Base-by-base conservation (phyloP, 179 eudicot species). In the Spergularia azorica region DNA sequence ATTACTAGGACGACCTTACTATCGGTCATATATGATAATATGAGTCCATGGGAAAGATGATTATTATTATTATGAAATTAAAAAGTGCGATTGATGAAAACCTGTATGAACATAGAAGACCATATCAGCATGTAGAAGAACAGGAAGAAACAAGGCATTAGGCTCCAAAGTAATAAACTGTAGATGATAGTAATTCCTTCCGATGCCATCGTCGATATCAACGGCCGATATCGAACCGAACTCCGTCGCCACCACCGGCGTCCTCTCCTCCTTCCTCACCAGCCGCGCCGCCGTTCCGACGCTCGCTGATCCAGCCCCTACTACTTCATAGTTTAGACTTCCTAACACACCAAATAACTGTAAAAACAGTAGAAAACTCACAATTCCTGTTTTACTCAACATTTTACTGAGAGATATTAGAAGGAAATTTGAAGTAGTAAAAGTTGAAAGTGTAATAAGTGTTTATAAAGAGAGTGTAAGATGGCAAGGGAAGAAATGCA, bases 31-130 rank as follows among this genome's bases (percentile, higher is more conserved):
- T 32, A 32, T 32, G 36, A 32, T 21, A 21, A 61, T 61, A 18
- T 1, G 41, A 20, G 10, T 38, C 12, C 48, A 32, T 4, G 12
- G 6, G 11, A 63, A 6, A 63, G 12, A 15, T 32, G 12, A 15
- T 32, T 32, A 32, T 32, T 32, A 32, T 32, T 32, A 1, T 13
- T 36, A 67, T 16, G 0, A 67, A 3, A 46, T 9, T 1, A 67
- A 1, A 48, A 17, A 9, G 36, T 20, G 8, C 0, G 18, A 9
- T 11, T 11, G 50, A 17, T 2, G 15, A 21, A 72, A 70, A 92
- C 98, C 97, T 54, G 98, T 81, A 9, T 86, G 88, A 74, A 94
- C 97, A 83, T 85, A 94, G 79, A 92, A 87, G 11, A 92, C 79
- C 97, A 94, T 89, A 26, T 94, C 90, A n/a, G 89, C 75, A 78